Conservation (phyloP, 1,284 basidiomycete species). For the Cutaneotrichosporon sp. region DNA sequence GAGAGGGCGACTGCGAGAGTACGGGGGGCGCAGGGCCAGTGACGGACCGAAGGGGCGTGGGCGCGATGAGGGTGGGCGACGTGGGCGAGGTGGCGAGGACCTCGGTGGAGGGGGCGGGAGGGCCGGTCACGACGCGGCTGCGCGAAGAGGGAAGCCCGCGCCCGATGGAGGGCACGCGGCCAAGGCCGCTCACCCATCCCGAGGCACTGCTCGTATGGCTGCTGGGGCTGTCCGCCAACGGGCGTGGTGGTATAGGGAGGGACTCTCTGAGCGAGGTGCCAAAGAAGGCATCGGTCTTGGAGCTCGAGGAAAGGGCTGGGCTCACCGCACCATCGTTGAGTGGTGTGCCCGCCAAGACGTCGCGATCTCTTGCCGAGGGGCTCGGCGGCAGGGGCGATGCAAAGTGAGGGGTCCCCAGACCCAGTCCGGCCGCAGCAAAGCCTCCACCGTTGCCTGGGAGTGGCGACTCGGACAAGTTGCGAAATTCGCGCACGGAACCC, state of each 20-base stretch:
- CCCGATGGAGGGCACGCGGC: slow-evolving; percentile 2
- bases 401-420: background rate
- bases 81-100: slow-evolving; percentile 9
- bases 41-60: slow-evolving; percentile 18
- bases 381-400: background rate
- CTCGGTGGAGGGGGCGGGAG: background rate
- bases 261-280: slow-evolving; percentile 22
- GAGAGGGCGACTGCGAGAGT: slow-evolving; percentile 2
- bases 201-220: background rate
- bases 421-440: background rate
- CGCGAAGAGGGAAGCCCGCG: slow-evolving; percentile 15
- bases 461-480: slow-evolving; percentile 8
- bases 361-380: slow-evolving; percentile 1
- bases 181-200: background rate
- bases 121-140: slow-evolving; percentile 18
- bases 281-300: slow-evolving; percentile 50
- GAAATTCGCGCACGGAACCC: slow-evolving; percentile 7
- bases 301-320: slow-evolving; percentile 34
- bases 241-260: slow-evolving; percentile 39
- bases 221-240: background rate
- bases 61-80: slow-evolving; percentile 5
- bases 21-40: slow-evolving; percentile 11
- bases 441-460: background rate
- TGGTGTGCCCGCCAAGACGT: background rate
- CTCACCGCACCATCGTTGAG: slow-evolving; percentile 16